Percentiles rank a stretch among this genome's conserved stretches.
These are phyloP conservation scores for Zelonia costaricensis DNA, from an alignment of 208 protist genomes.

Conservation along the genomic window DNA sequence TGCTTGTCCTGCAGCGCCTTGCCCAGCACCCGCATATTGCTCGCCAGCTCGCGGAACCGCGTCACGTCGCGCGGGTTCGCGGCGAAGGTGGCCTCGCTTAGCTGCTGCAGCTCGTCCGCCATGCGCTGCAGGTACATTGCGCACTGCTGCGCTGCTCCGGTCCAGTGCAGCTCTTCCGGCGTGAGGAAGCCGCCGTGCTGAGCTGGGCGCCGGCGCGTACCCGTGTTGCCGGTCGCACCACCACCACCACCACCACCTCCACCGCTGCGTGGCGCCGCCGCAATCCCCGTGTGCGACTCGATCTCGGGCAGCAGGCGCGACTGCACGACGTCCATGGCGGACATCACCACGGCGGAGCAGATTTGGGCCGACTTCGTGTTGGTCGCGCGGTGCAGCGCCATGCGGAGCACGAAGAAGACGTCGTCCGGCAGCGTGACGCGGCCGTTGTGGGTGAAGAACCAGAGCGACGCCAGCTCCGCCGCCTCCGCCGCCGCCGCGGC, in stretches of 20 bases:
- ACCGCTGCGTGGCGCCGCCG: not conserved
- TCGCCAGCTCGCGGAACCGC: constrained; percentile 70
- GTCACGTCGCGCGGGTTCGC: constrained; percentile 33
- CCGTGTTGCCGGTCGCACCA: constrained; percentile 3
- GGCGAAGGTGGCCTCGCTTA: constrained; percentile 20
- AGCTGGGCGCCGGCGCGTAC: constrained; percentile 6
- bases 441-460: constrained; percentile 39
- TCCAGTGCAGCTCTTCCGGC: constrained; percentile 61
- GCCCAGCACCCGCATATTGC: constrained; percentile 45
- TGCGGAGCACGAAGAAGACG: constrained; percentile 85
- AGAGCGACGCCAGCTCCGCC: constrained; percentile 19
- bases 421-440: constrained; percentile 74
- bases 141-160: constrained; percentile 40
- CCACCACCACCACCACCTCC: not conserved
- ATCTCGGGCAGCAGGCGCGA: constrained; percentile 50
- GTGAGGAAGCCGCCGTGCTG: constrained; percentile 28
- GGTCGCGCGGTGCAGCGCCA: constrained; percentile 73
- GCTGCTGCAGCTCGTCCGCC: constrained; percentile 59
- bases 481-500: constrained; percentile 3
- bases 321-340: constrained; percentile 61
- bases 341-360: constrained; percentile 77
- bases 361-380: constrained; percentile 86
- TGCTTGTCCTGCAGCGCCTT: constrained; percentile 18
- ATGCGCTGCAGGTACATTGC: constrained; percentile 53
- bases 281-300: constrained; percentile 26